Conservation (phyloP, 306 rosid species). For the Pterocarpus santalinus region DNA sequence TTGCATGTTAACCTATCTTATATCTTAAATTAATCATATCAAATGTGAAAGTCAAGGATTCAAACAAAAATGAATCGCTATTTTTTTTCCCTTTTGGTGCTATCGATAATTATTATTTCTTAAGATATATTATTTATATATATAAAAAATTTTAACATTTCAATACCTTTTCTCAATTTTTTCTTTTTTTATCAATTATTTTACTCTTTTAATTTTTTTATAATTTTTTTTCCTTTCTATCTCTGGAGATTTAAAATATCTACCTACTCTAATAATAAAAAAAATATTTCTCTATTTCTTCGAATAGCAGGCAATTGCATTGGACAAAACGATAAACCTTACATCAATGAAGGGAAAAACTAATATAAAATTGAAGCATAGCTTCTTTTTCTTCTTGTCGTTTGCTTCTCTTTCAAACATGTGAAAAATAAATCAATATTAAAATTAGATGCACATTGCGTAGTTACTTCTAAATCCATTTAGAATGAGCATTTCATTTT, state of each 20-base stretch:
- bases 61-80: background rate
- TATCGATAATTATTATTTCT: slow-evolving; percentile 4
- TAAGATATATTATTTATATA: no score
- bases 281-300: no score
- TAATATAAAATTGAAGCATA: background rate
- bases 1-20: no score
- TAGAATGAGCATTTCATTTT: slow-evolving; percentile 18
- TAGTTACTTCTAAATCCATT: background rate
- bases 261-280: no score
- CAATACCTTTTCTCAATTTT: no score
- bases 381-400: slow-evolving; percentile 25
- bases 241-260: no score
- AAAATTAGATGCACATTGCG: background rate
- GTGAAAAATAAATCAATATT: slow-evolving; percentile 33
- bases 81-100: background rate
- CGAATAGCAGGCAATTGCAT: slow-evolving; percentile 31
- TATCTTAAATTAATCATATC: background rate
- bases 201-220: no score
- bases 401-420: slow-evolving; percentile 34
- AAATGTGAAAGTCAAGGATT: background rate
- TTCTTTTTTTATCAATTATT: no score
- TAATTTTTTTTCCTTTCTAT: no score
- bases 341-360: background rate
- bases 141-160: no score
- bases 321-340: slow-evolving; percentile 14